These are phyloP conservation scores for Drechmeria coniospora DNA, from an alignment of 2,329 filamentous ascomycete genomes.

Conservation along the genomic window DNA sequence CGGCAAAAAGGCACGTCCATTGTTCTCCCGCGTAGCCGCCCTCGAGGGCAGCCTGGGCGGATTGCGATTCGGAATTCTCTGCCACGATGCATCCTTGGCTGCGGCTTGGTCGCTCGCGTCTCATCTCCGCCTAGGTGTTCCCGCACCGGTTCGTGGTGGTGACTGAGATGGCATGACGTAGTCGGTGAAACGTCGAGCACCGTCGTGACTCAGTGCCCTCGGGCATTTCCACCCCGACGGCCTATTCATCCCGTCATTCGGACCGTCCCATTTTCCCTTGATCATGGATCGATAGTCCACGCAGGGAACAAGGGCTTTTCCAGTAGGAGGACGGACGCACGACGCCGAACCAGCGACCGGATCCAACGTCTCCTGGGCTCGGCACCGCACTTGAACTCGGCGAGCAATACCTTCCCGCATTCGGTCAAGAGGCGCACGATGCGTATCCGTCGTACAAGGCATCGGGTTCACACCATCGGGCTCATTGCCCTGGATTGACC, in stretches of 20 bases:
- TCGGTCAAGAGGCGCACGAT: conserved; percentile 38
- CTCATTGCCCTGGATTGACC: conserved; percentile 27
- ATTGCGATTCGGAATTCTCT: too few relatives aligned
- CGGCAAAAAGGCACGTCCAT: too few relatives aligned
- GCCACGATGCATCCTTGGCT: too few relatives aligned
- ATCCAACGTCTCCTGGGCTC: conserved; percentile 45
- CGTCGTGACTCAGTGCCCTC: too few relatives aligned
- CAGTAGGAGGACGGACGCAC: conserved; percentile 44
- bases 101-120: too few relatives aligned
- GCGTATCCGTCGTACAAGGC: conserved; percentile 38
- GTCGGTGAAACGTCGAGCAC: too few relatives aligned
- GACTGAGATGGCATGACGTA: too few relatives aligned
- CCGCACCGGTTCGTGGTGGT: too few relatives aligned
- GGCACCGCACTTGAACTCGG: conserved; percentile 50
- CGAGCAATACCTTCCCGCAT: conserved; percentile 47
- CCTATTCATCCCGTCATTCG: not conserved
- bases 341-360: conserved; percentile 34
- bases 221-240: too few relatives aligned
- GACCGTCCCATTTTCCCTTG: conserved; percentile 45
- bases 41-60: too few relatives aligned
- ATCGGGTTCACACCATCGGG: conserved; percentile 26
- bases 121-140: too few relatives aligned
- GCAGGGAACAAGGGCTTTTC: conserved; percentile 58
- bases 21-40: too few relatives aligned
- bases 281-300: conserved; percentile 46